Evolutionary conservation across 768 basidiomycete genomes (phyloP), one percentile per base, ranked within the genome.

Genomic region (Gymnopilus junonius): DNA sequence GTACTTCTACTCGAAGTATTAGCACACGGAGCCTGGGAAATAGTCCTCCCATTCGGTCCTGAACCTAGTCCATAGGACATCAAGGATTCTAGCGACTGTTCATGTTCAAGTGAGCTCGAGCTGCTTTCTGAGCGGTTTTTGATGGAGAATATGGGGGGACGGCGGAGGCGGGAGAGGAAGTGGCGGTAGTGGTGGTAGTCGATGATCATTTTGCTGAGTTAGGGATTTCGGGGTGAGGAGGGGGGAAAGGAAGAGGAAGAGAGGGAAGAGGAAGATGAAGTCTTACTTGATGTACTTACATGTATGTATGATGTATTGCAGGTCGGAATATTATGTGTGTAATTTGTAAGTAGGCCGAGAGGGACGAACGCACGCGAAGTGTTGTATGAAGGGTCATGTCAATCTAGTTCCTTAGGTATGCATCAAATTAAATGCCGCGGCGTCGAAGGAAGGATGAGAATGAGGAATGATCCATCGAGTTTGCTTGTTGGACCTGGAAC

Each of bases 21-120:
- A 40, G 62, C 63, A 59, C 75, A 75, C 8, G 64, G 66, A 20
- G 69, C 39, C 31, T 68, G 60, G 10, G 65, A 62, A 8, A 62
- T 53, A 11, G 61, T 37, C 43, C 53, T 65, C 21, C 65, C 68
- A 61, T 65, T 58, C 2, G 45, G 4, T 17, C 63, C 65, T n/a
- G 75, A 74, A 4, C 76, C 75, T 15, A 77, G 51, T 20, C 75
- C 71, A 63, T 73, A 75, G 4, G 74, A 70, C 67, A 73, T 67
- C 51, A 67, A 73, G 3, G 63, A 63, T 55, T 74, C 73, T 25
- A 76, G 58, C 4, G 71, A 67, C 25, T 66, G 56, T n/a, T n/a
- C 17, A 14, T n/a, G 23, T 25, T 29, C n/a, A n/a, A n/a, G n/a
- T 7, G 53, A 56, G 35, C 64, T 67, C 15, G 55, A 43, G 39